A percentile compares a stretch with the other conserved stretches of the same genome.
These are phyloP conservation scores for Amyloporia xantha DNA, from an alignment of 768 basidiomycete genomes.

Conservation along the genomic window DNA sequence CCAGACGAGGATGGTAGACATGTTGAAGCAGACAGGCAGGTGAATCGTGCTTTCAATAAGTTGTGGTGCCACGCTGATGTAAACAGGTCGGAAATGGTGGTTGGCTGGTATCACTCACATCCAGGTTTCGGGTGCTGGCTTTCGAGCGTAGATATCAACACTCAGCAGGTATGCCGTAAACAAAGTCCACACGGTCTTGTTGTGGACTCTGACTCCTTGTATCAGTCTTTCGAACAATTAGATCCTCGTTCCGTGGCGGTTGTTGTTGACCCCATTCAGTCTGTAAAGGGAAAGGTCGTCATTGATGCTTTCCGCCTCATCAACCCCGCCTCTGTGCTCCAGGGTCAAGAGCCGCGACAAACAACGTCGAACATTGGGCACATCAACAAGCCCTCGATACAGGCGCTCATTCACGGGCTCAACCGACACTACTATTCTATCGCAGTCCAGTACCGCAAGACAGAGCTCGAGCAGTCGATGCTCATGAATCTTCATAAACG, in stretches of 20 bases:
- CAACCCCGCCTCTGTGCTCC: slow-evolving; percentile 81
- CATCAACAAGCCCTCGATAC: slow-evolving; percentile 98
- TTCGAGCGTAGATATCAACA: slow-evolving; percentile 97
- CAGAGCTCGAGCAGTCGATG: slow-evolving; percentile 97
- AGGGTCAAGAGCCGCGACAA: slow-evolving; percentile 92
- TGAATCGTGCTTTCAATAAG: slow-evolving; percentile 31
- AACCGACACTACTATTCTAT: slow-evolving; percentile 99
- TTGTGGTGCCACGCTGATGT: slow-evolving; percentile 1
- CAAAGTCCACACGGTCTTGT: neutral
- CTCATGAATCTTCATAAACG: slow-evolving; percentile 98
- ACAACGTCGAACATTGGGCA: slow-evolving; percentile 98
- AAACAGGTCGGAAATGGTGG: slow-evolving; percentile 88
- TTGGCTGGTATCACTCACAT: slow-evolving; percentile 99
- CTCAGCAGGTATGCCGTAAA: slow-evolving; percentile 67
- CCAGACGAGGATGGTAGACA: slow-evolving; percentile 96
- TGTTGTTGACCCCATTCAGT: slow-evolving; percentile 97
- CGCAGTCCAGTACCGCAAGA: slow-evolving; percentile 96
- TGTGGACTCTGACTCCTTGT: slow-evolving; percentile 8
- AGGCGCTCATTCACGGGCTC: slow-evolving; percentile 94
- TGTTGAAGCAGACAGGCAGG: slow-evolving; percentile 99
- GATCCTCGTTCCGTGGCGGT: slow-evolving; percentile 93
- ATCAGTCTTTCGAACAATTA: slow-evolving; percentile 92
- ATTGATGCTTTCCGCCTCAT: slow-evolving; percentile 99
- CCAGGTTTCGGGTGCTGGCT: slow-evolving; percentile 99
- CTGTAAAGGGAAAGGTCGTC: slow-evolving; percentile 97